phyloP scores from a whole-genome alignment of 2,329 filamentous ascomycete genomes.

The Aspergillus sp. region DNA sequence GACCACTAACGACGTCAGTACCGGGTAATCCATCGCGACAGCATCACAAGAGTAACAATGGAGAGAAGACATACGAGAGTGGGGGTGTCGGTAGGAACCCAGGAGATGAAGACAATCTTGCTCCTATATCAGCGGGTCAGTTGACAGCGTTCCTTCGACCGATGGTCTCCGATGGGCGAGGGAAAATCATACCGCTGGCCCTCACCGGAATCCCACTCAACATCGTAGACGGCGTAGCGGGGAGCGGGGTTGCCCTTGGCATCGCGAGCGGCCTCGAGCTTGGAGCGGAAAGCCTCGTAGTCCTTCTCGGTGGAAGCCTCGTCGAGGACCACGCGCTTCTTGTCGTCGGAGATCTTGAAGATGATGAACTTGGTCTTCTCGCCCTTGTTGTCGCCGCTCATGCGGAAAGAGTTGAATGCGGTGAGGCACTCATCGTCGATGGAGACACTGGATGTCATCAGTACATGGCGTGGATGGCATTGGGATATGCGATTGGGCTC shows the following conservation, averaged over 20 bases:
- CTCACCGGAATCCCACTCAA: conserved; percentile 50
- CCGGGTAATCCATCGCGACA: not conserved
- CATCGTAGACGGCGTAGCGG: conserved; percentile 52
- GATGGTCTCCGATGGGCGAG: not conserved
- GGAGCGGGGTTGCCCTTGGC: conserved; percentile 44
- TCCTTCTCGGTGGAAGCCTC: conserved; percentile 44
- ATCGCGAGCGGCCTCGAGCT: conserved; percentile 44
- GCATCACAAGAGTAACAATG: not conserved
- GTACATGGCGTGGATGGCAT: not conserved
- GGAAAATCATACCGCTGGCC: conserved; percentile 44
- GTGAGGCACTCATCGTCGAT: conserved; percentile 48
- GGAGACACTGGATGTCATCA: conserved; percentile 37
- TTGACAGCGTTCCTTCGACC: not conserved
- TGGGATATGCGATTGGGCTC: no score
- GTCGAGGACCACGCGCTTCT: conserved; percentile 51
- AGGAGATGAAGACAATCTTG: conserved; percentile 54
- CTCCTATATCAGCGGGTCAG: conserved; percentile 35
- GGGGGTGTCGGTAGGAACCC: conserved; percentile 42
- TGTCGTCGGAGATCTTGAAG: conserved; percentile 52
- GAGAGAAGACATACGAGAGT: conserved; percentile 36
- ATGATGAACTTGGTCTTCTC: conserved; percentile 49
- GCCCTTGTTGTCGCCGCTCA: conserved; percentile 36
- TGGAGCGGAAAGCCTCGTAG: conserved; percentile 49
- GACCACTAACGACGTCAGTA: conserved; percentile 37
- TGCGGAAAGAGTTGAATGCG: conserved; percentile 48